These are phyloP conservation scores for Mesembryanthemum crystallinum DNA, from an alignment of 148 eudicot genomes.

Conservation along the genomic window DNA sequence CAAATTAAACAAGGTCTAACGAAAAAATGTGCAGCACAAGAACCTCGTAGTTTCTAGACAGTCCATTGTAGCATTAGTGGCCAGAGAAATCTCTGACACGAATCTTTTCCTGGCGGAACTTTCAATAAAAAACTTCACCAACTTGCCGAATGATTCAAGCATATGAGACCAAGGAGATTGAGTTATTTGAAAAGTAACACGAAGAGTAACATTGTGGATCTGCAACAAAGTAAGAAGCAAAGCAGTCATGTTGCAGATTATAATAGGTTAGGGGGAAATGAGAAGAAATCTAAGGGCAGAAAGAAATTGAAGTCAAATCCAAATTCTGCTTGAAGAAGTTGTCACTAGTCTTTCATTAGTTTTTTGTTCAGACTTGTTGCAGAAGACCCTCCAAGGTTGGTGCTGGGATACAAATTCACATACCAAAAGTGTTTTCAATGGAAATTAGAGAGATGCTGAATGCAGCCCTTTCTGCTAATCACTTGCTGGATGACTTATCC, in stretches of 20 bases:
- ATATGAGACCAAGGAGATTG: conserved; percentile 59
- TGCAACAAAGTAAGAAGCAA: conserved; percentile 33
- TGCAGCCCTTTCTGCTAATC: too few species aligned
- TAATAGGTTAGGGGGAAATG: background rate
- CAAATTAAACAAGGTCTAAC: background rate
- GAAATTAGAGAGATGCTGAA: too few species aligned
- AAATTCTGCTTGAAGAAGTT: background rate
- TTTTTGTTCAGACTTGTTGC: too few species aligned
- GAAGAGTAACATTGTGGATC: conserved; percentile 47
- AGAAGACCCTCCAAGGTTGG: too few species aligned
- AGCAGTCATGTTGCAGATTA: background rate
- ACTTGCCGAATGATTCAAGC: conserved; percentile 51
- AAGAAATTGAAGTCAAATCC: background rate
- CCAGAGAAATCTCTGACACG: conserved; percentile 33
- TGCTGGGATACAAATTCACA: too few species aligned
- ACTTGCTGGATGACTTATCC: too few species aligned
- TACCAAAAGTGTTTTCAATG: too few species aligned
- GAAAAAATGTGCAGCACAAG: background rate
- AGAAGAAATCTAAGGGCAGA: background rate
- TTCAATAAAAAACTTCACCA: conserved; percentile 43
- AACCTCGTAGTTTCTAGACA: conserved; percentile 73
- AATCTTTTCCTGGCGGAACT: conserved; percentile 29
- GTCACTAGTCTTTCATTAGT: background rate
- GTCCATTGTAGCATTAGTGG: conserved; percentile 48
- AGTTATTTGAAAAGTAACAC: conserved; percentile 49